Evolutionary conservation across 352 stramenopile species (phyloP).

Genomic region (Phytophthora megakarya): DNA sequence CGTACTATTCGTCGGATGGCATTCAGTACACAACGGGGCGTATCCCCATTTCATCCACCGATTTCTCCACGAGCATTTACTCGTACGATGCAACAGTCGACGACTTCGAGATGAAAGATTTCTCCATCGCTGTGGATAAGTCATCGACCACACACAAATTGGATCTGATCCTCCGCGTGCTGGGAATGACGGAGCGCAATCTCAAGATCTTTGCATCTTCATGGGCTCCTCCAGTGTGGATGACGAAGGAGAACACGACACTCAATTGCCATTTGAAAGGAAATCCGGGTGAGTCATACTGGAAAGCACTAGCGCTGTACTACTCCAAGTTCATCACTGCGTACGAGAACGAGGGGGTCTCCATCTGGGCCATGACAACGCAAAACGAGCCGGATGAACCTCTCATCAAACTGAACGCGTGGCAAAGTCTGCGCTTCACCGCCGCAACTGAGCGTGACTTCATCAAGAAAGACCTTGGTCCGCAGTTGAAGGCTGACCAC

Average conservation of each 20-base stretch:
- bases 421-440: constrained; percentile 56
- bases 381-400: constrained; percentile 77
- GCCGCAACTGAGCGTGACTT: constrained; percentile 51
- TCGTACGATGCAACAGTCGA: constrained; percentile 46
- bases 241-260: constrained; percentile 67
- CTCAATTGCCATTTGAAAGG: constrained; percentile 55
- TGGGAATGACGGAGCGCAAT: constrained; percentile 34
- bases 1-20: constrained; percentile 66
- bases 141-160: constrained; percentile 41
- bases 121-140: constrained; percentile 77
- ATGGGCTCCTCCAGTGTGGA: constrained; percentile 81
- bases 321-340: constrained; percentile 82
- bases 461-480: constrained; percentile 72
- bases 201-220: constrained; percentile 72
- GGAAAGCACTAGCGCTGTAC: constrained; percentile 69
- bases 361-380: constrained; percentile 73
- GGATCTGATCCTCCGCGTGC: constrained; percentile 41
- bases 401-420: constrained; percentile 35
- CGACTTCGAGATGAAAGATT: constrained; percentile 58
- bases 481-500: constrained; percentile 58
- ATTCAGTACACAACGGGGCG: constrained; percentile 73
- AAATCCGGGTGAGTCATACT: constrained; percentile 44
- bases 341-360: constrained; percentile 60
- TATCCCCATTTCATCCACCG: constrained; percentile 76
- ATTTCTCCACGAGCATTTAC: constrained; percentile 74